Evolutionary conservation across 2,329 filamentous ascomycete species (phyloP).

Genomic region (Penicillium sclerotiorum): DNA sequence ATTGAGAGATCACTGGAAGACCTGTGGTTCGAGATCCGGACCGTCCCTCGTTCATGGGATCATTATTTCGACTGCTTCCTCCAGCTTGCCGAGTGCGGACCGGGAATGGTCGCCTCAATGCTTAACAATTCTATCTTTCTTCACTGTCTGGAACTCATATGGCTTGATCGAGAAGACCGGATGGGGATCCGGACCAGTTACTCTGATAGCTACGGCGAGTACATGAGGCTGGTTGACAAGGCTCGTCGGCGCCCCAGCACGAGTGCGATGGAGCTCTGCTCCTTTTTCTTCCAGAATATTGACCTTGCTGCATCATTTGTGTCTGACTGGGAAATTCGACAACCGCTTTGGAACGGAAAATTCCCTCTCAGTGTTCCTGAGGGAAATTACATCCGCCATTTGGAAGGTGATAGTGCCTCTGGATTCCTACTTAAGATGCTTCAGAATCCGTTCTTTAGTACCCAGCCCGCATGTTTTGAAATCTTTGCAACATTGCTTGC

Average conservation of each 20-base stretch:
- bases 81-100: constrained; percentile 66
- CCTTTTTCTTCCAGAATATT: constrained; percentile 40
- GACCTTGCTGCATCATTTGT: constrained; percentile 38
- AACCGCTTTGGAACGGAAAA: constrained; percentile 26
- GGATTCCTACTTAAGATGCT: constrained; percentile 64
- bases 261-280: constrained; percentile 47
- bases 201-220: constrained; percentile 41
- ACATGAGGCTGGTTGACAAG: constrained; percentile 46
- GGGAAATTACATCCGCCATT: constrained; percentile 34
- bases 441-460: constrained; percentile 57
- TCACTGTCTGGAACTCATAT: constrained; percentile 62
- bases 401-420: constrained; percentile 38
- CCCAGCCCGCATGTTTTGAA: constrained; percentile 52
- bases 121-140: constrained; percentile 64
- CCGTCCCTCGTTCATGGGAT: constrained; percentile 68
- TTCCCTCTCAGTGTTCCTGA: constrained; percentile 40
- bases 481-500: constrained; percentile 63
- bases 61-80: constrained; percentile 74
- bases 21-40: constrained; percentile 66
- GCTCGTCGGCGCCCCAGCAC: constrained; percentile 49
- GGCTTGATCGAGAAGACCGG: constrained; percentile 56
- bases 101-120: constrained; percentile 59
- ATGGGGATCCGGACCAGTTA: constrained; percentile 60
- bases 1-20: constrained; percentile 54
- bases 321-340: constrained; percentile 27